Evolutionary conservation across 192 early-diverging fungal genomes (phyloP).

Genomic region (Phlyctochytrium bullatum): DNA sequence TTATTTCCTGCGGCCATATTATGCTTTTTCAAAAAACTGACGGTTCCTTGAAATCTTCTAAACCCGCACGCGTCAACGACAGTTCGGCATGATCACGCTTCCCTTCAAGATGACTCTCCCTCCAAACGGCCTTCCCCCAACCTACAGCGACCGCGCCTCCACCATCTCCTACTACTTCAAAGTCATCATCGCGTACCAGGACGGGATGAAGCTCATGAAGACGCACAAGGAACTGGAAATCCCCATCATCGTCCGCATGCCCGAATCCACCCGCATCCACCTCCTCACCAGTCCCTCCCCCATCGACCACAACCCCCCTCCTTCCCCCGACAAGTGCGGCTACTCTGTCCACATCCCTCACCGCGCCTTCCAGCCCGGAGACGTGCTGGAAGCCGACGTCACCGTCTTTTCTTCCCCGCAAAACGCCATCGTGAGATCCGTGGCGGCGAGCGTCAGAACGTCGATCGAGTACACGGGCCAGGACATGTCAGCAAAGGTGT

Average conservation of each 20-base stretch:
- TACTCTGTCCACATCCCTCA: slow-evolving; percentile 10
- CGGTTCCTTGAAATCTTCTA: too few relatives aligned
- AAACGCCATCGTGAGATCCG: slow-evolving; percentile 8
- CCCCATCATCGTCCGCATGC: slow-evolving; percentile 20
- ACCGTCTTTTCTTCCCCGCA: slow-evolving; percentile 8
- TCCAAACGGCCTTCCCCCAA: slow-evolving; percentile 10
- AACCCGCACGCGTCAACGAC: too few relatives aligned
- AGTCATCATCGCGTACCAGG: slow-evolving; percentile 21
- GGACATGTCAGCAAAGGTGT: slow-evolving; percentile 3
- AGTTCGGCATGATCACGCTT: slow-evolving; percentile 8
- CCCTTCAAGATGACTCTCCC: slow-evolving; percentile 23
- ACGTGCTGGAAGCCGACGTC: slow-evolving; percentile 18
- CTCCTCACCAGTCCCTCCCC: slow-evolving; percentile 9
- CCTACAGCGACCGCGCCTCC: slow-evolving; percentile 1
- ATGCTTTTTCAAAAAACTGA: neutral
- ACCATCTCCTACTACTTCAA: slow-evolving; percentile 18
- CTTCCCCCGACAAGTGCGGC: neutral
- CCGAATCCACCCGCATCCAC: slow-evolving; percentile 7
- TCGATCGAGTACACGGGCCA: neutral
- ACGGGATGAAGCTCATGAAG: slow-evolving; percentile 27
- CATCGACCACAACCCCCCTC: slow-evolving; percentile 7
- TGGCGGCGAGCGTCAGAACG: slow-evolving; percentile 14
- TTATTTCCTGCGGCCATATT: neutral
- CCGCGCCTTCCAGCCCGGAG: slow-evolving; percentile 13
- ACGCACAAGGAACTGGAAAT: slow-evolving; percentile 14